These are phyloP conservation scores for Mycena sp. DNA, from an alignment of 1,284 basidiomycete species.

Conservation along the genomic window DNA sequence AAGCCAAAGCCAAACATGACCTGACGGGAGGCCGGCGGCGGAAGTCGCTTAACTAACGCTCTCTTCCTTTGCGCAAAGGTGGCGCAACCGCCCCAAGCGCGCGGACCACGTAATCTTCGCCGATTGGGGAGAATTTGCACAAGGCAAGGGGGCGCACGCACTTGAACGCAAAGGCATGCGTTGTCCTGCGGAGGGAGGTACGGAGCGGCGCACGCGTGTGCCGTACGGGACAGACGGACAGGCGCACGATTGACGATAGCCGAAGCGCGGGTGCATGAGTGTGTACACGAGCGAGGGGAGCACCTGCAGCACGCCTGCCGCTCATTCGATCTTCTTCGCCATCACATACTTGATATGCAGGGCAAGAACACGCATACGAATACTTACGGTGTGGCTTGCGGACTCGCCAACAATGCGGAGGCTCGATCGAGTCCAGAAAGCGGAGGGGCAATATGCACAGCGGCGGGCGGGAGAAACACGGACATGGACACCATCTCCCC, in stretches of 20 bases:
- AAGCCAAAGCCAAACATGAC: not conserved
- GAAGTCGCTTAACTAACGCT: not conserved
- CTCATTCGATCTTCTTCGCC: not conserved
- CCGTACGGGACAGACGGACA: not conserved
- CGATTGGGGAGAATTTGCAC: not conserved
- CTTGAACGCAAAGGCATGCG: too few species aligned
- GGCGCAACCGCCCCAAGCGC: too few species aligned
- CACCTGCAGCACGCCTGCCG: not conserved
- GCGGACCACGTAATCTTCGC: not conserved
- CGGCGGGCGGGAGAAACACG: too few species aligned
- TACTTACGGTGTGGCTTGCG: conserved; percentile 1
- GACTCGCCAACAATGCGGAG: too few species aligned
- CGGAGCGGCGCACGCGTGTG: not conserved
- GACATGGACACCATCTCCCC: too few species aligned
- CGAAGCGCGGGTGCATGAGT: not conserved
- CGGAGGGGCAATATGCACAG: too few species aligned
- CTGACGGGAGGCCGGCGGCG: not conserved
- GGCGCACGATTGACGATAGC: not conserved
- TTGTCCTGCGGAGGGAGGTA: not conserved
- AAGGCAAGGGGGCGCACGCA: not conserved
- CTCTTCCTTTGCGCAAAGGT: not conserved
- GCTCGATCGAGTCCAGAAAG: too few species aligned
- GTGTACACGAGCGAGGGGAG: not conserved
- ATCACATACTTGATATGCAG: not conserved
- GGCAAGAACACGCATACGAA: conserved; percentile 1